Conservation (phyloP, 352 stramenopile genomes). For the Thalassiosira allenii region DNA sequence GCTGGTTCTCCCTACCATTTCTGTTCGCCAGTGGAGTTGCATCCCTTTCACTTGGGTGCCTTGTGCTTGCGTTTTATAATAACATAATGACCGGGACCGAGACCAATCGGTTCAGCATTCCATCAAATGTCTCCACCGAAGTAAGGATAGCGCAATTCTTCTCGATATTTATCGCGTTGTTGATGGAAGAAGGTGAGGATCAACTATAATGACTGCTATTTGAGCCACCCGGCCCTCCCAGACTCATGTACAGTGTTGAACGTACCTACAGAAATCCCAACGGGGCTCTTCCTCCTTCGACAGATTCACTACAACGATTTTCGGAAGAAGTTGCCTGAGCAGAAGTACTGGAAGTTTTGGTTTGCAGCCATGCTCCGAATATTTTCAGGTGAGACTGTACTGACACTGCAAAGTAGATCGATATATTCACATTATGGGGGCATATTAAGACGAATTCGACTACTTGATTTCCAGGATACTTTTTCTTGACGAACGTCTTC, state of each 20-base stretch:
- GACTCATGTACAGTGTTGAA: too few species aligned
- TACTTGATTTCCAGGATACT: too few species aligned
- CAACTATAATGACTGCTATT: too few species aligned
- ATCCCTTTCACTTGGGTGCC: neutral
- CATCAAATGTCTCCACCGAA: neutral
- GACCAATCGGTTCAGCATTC: neutral
- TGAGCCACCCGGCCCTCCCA: too few species aligned
- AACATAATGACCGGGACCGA: neutral
- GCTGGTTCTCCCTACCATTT: neutral
- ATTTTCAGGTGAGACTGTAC: too few species aligned
- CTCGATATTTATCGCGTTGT: neutral
- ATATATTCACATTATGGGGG: too few species aligned
- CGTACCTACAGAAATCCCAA: slow-evolving; percentile 5
- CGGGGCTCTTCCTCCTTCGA: slow-evolving; percentile 6
- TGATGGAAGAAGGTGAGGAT: slow-evolving; percentile 15
- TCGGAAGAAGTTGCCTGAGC: neutral
- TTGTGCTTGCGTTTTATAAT: neutral
- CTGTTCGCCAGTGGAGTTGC: neutral
- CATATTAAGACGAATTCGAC: too few species aligned
- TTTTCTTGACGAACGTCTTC: slow-evolving; percentile 12
- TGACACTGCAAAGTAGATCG: too few species aligned
- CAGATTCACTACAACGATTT: slow-evolving; percentile 3
- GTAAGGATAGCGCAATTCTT: slow-evolving; percentile 4
- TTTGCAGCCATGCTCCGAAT: neutral
- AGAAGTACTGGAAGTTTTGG: slow-evolving; percentile 5